Evolutionary conservation across 2,329 filamentous ascomycete genomes (phyloP), one percentile per base, ranked within the genome.

Genomic region (Pyrenophora seminiperda): DNA sequence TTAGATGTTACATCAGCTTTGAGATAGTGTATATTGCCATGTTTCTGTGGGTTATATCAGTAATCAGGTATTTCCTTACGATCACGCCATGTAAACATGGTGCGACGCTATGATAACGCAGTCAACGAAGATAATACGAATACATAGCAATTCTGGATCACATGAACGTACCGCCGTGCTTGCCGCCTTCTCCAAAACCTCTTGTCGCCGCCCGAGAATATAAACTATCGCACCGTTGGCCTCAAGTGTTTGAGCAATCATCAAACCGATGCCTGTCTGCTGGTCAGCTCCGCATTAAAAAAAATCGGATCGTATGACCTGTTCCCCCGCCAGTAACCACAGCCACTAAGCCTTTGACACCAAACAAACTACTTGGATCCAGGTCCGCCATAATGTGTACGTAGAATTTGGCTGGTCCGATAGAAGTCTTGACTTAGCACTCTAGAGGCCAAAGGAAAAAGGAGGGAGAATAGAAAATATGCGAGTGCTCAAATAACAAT

Each of bases 191-290:
- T 61, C 44, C n/a, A 67, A 53, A 1, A 54, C 53, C 4, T 60
- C 54, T 20, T 57, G 41, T 15, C 63, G 60, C 14, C 62, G 55
- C 4, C 62, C 63, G 3, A 67, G 42, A 15, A 66, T 62, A 27
- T 65, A 66, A 5, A 65, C 62, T 15, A 61, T 55, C 14, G 55
- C 58, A 30, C 61, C 62, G 17, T 61, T 62, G n/a, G 53, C 33
- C 2, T 55, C 55, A 1, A 66, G 52, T 10, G 64, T 51, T 50
- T 57, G 55, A 3, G 62, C 49, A 5, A 66, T 61, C 53, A 61
- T 65, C 15, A 61, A 33, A 1, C 63, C 62, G 19, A 67, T 65
- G 6, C 62, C 62, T 63, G 15, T 7, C 20, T 22, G 14, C n/a
- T 15, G 18, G 30, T 34, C 11, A 42, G 20, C 7, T 7, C 13